Evolutionary conservation across 2,329 filamentous ascomycete species (phyloP), one percentile per base, ranked within the genome.

Genomic region (Zopfia rhizophila): DNA sequence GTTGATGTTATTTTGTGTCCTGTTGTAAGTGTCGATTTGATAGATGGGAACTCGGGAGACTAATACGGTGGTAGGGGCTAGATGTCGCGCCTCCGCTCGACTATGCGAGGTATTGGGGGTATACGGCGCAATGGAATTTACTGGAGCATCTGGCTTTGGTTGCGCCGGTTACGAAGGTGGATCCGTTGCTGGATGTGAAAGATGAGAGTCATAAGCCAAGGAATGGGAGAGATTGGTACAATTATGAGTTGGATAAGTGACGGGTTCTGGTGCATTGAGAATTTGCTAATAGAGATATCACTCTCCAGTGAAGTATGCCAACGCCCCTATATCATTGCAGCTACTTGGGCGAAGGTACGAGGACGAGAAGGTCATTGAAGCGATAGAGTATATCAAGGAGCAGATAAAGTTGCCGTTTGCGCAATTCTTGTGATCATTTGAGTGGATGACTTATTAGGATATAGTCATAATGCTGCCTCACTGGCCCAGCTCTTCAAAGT

Each of bases 121-220:
- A 89, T 56, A 86, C 83, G 0, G 69, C 78, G 0, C 78, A 84
- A 48, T 89, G 84, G 83, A 89, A 89, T 62, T 57, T 88, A 33
- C 75, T 89, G 2, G 85, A 89, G 63, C 87, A 86, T 62, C 82
- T 85, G 1, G 78, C 76, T n/a, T 61, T 81, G 3, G 75, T 84
- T 0, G 85, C 88, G 59, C 85, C 85, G 0, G 80, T 63, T 10
- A 45, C 46, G 4, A 56, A 58, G 28, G 72, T 76, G 0, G 72
- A 77, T 43, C 66, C 66, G 0, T 55, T 51, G 2, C 56, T 69
- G 13, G 78, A 81, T 55, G 51, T 51, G 23, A 63, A 58, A 7
- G 72, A 75, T 36, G 38, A 54, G 27, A 63, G 54, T 0, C 79
- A 78, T 58, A 35, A 49, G 47, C 68, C 72, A 1, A 60, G 73